These are phyloP conservation scores for Aspergillus pseudonomiae DNA, from an alignment of 2,329 filamentous ascomycete genomes.

Conservation along the genomic window DNA sequence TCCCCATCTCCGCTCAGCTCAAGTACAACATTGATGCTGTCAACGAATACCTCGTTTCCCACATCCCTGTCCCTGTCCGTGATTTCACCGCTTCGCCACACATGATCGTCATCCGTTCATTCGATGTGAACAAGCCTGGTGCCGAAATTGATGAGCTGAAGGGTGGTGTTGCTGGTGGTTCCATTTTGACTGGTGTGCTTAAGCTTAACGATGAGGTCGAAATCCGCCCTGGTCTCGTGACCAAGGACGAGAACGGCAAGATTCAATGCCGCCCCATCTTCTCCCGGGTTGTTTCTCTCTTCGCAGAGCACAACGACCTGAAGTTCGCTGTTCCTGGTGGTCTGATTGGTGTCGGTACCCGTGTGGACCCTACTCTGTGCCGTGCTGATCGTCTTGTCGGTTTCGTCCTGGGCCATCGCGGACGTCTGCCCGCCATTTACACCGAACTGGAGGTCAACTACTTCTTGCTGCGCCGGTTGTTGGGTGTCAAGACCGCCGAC, in stretches of 20 bases:
- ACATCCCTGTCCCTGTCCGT: constrained; percentile 86
- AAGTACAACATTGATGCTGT: constrained; percentile 99
- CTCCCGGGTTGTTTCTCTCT: constrained; percentile 90
- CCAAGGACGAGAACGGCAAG: constrained; percentile 88
- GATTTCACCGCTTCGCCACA: constrained; percentile 92
- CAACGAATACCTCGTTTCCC: constrained; percentile 93
- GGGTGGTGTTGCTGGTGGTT: constrained; percentile 97
- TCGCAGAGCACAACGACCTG: constrained; percentile 96
- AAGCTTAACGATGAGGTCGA: constrained; percentile 98
- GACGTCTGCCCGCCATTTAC: constrained; percentile 93
- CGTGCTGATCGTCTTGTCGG: constrained; percentile 98
- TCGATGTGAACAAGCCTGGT: constrained; percentile 99
- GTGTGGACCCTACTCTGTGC: constrained; percentile 96
- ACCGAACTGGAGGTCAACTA: constrained; percentile 99
- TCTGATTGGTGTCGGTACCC: constrained; percentile 96
- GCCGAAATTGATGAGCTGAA: constrained; percentile 98
- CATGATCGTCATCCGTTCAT: constrained; percentile 99
- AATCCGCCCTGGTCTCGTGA: constrained; percentile 97
- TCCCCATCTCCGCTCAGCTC: constrained; percentile 94
- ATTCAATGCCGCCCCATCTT: constrained; percentile 98
- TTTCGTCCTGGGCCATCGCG: constrained; percentile 94
- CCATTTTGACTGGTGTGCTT: constrained; percentile 92
- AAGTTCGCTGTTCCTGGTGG: constrained; percentile 98
- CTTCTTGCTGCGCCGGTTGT: constrained; percentile 89
- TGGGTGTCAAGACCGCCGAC: constrained; percentile 96